Conservation (phyloP, 2,329 filamentous ascomycete species). For the Chaetoscypha palmicola region DNA sequence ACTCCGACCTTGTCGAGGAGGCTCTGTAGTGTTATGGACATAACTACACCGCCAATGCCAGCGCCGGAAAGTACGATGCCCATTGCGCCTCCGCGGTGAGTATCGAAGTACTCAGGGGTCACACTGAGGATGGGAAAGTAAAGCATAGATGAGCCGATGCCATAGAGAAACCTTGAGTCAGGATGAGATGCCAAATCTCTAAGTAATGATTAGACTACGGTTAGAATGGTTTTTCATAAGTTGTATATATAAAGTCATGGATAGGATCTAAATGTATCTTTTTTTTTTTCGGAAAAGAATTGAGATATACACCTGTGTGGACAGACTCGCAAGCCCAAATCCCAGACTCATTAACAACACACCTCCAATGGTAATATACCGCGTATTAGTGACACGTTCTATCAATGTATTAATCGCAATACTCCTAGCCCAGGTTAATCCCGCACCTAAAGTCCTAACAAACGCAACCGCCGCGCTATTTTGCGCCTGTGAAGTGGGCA, state of each 20-base stretch:
- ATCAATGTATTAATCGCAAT: conserved; percentile 40
- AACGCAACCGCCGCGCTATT: conserved; percentile 41
- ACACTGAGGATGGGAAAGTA: conserved; percentile 39
- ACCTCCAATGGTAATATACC: conserved; percentile 30
- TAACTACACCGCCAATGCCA: conserved; percentile 37
- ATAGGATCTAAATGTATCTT: too few relatives aligned
- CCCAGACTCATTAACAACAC: conserved; percentile 37
- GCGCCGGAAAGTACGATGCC: conserved; percentile 39
- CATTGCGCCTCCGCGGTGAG: conserved; percentile 40
- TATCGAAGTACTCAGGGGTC: conserved; percentile 43
- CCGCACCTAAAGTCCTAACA: conserved; percentile 41
- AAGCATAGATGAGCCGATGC: conserved; percentile 35
- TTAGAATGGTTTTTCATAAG: too few relatives aligned
- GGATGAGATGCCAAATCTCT: conserved; percentile 39
- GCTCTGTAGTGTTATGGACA: conserved; percentile 35
- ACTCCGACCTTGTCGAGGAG: conserved; percentile 38
- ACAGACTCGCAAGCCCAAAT: conserved; percentile 36
- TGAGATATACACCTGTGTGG: conserved; percentile 26
- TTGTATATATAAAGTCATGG: too few relatives aligned
- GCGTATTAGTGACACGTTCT: not conserved
- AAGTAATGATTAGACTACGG: too few relatives aligned
- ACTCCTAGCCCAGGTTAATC: conserved; percentile 44
- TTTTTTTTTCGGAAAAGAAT: too few relatives aligned
- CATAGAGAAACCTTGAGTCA: conserved; percentile 43
- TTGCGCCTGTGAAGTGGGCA: conserved; percentile 30